Base-by-base conservation (phyloP, 352 stramenopile genomes). In the Phytophthora niederhauseri region DNA sequence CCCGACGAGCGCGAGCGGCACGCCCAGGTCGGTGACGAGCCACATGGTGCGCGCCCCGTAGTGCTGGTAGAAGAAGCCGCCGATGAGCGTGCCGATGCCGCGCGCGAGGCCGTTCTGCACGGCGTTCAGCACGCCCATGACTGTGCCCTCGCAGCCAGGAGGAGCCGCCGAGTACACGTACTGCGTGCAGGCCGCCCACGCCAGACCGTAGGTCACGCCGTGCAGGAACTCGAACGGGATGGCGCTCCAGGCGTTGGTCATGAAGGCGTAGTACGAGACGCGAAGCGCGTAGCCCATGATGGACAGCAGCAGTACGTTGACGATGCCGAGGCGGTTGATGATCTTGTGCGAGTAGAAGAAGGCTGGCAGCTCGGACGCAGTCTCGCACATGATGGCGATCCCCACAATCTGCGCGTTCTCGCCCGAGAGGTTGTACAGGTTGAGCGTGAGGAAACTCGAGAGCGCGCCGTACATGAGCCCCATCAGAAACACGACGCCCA, bases 201-300 rank as follows among this genome's bases (percentile, higher is more conserved):
- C 77, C 57, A 95, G 75, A 14, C 82, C 84, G 57, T 90, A 95
- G 5, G 87, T 93, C 49, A 86, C 63, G 4, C 87, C 85, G 64
- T 95, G 87, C 28, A 95, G 68, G 31, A 93, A 89, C 61, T 93
- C 87, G 64, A 93, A 92, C 0, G 87, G 87, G 50, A 95, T 92
- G 4, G 84, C 87, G 9, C 64, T 76, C 87, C 87, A 95, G 14
- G 85, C 75, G 72, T 93, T 90, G 46, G 82, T 87, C 85, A 95
- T 93, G 57, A 90, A 61, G 12, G 82, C 84, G 55, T 92, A 88
- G 77, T 83, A 93, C 11, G 79, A 89, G 36, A 93, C 77, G 53
- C 87, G 83, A 31, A 87, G 70, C 17, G 78, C 81, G 69, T 93
- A 95, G 19, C 80, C 87, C 2, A 78, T 50, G 38, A 92, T 91